Evolutionary conservation across 768 basidiomycete species (phyloP).

Genomic region (Xerocomus brunneocitrinus): DNA sequence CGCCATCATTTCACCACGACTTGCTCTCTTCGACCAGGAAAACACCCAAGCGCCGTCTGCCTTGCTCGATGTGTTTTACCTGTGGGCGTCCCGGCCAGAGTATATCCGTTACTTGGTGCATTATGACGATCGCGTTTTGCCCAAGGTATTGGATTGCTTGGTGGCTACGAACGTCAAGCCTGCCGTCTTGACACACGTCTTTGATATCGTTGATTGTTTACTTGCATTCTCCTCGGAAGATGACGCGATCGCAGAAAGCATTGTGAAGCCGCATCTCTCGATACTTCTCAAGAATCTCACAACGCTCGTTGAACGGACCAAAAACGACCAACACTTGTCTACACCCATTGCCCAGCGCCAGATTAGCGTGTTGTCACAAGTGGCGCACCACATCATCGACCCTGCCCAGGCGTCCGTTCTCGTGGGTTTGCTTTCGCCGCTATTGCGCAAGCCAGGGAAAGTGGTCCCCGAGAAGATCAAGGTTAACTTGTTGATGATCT

Average conservation of each 20-base stretch:
- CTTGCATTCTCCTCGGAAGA: constrained; percentile 52
- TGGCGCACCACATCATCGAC: constrained; percentile 72
- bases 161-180: constrained; percentile 84
- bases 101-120: constrained; percentile 62
- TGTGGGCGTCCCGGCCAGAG: constrained; percentile 61
- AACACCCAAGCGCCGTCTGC: constrained; percentile 91
- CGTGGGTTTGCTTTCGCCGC: constrained; percentile 67
- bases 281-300: constrained; percentile 69
- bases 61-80: constrained; percentile 77
- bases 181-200: constrained; percentile 69
- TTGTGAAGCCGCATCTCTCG: constrained; percentile 69
- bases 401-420: constrained; percentile 68
- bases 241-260: constrained; percentile 41
- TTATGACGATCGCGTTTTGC: constrained; percentile 64
- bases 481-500: constrained; percentile 70
- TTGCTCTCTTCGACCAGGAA: constrained; percentile 69
- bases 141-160: constrained; percentile 79
- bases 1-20: constrained; percentile 76
- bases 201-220: constrained; percentile 80
- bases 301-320: constrained; percentile 59
- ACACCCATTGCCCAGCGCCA: constrained; percentile 76
- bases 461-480: constrained; percentile 84
- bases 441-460: constrained; percentile 73
- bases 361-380: constrained; percentile 71
- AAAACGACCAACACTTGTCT: constrained; percentile 44